Evolutionary conservation across 108 stramenopile genomes (phyloP).

Genomic region (Mayamaea pseudoterrestris): DNA sequence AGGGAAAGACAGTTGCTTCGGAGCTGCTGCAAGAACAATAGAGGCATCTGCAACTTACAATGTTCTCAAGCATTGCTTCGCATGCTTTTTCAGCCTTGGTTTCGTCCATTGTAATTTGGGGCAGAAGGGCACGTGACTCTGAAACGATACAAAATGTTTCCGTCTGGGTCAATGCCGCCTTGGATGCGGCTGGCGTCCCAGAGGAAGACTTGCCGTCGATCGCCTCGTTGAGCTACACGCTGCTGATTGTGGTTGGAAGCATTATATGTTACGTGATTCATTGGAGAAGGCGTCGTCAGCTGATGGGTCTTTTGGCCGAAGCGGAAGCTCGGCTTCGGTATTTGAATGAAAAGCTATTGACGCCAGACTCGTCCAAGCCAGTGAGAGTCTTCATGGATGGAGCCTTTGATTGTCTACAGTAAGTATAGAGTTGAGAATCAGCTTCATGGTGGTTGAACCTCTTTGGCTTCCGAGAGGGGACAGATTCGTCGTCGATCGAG

Average conservation of each 20-base stretch:
- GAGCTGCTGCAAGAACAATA: no score
- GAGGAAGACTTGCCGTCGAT: background rate
- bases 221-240: background rate
- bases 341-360: constrained; percentile 48
- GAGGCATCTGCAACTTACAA: no score
- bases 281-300: constrained; percentile 21
- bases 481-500: no score
- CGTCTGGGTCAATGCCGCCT: background rate
- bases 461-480: no score
- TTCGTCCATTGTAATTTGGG: background rate
- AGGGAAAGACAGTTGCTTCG: no score
- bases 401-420: constrained; percentile 96
- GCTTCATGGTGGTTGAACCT: no score
- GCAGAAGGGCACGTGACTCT: background rate
- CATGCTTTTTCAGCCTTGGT: no score
- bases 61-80: no score
- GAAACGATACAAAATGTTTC: background rate
- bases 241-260: background rate
- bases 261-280: constrained; percentile 47
- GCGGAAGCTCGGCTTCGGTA: constrained; percentile 45
- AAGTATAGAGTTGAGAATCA: no score
- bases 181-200: background rate
- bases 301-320: constrained; percentile 39
- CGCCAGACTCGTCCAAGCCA: constrained; percentile 22
- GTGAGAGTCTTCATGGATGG: constrained; percentile 96